Evolutionary conservation across 805 yeast species (phyloP).

Genomic region (Teunomyces aglyptinius): DNA sequence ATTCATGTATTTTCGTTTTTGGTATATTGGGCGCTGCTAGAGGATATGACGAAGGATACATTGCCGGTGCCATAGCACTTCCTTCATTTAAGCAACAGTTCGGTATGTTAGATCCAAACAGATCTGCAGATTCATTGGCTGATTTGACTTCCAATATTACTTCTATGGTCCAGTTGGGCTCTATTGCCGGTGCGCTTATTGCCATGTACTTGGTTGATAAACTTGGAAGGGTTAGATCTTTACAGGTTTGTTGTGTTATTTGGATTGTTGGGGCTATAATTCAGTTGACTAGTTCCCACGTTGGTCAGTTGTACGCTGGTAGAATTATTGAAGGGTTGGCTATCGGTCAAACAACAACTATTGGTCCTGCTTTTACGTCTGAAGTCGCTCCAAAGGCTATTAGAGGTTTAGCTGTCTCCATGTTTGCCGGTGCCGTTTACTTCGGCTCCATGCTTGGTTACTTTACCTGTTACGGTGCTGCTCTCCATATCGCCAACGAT

Average conservation of each 20-base stretch:
- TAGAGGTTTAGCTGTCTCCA: constrained; percentile 22
- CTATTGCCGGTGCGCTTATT: constrained; percentile 21
- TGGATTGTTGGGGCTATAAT: constrained; percentile 22
- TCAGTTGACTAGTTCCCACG: constrained; percentile 15
- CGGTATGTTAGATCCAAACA: constrained; percentile 16
- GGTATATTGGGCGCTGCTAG: constrained; percentile 25
- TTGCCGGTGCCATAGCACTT: constrained; percentile 20
- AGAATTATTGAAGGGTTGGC: constrained; percentile 25
- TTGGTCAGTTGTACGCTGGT: constrained; percentile 26
- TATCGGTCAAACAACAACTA: constrained; percentile 24
- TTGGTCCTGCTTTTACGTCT: constrained; percentile 24
- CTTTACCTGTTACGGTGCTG: constrained; percentile 47
- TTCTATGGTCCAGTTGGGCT: constrained; percentile 25
- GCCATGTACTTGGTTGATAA: constrained; percentile 25
- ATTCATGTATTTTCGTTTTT: constrained; percentile 19
- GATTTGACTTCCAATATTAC: constrained; percentile 23
- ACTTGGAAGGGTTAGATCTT: constrained; percentile 22
- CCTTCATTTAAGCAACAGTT: constrained; percentile 17
- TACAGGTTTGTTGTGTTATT: constrained; percentile 18
- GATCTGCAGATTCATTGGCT: constrained; percentile 16
- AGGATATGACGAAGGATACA: constrained; percentile 24
- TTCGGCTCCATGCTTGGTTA: constrained; percentile 21
- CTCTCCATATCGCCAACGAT: constrained; percentile 24
- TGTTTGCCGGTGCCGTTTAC: constrained; percentile 25
- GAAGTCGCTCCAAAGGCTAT: constrained; percentile 23